Conservation (phyloP, 495 filamentous ascomycete species). For the Trichoderma reesei region DNA sequence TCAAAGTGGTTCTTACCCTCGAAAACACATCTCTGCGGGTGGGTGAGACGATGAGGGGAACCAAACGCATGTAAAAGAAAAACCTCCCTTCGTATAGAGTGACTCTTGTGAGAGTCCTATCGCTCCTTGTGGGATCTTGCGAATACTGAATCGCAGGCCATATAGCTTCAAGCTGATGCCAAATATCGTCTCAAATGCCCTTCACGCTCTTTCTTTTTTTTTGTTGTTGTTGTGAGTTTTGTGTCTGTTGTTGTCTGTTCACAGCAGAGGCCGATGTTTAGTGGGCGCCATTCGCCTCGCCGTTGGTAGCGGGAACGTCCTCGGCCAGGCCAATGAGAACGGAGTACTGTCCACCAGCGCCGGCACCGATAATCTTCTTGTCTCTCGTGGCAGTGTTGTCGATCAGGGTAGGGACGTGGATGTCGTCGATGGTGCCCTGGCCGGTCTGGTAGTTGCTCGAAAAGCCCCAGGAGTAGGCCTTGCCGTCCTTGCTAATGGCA, state of each 20-base stretch:
- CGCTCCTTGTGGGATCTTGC: no score
- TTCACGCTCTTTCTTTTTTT: no score
- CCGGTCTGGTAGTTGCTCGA: conserved; percentile 59
- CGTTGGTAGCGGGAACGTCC: conserved; percentile 7
- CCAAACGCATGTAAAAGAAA: neutral
- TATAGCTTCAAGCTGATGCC: neutral
- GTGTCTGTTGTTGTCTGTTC: neutral
- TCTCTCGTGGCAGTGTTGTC: conserved; percentile 52
- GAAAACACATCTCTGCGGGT: neutral
- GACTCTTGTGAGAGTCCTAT: neutral
- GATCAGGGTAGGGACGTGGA: conserved; percentile 49
- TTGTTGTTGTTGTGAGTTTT: no score
- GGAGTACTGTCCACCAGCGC: conserved; percentile 57
- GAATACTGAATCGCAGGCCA: neutral
- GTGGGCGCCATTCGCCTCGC: neutral
- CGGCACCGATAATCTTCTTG: conserved; percentile 47
- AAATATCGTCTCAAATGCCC: neutral
- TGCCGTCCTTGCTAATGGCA: conserved; percentile 47
- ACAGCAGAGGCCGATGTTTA: neutral
- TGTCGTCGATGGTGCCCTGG: conserved; percentile 46
- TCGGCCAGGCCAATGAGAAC: conserved; percentile 37
- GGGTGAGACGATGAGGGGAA: neutral
- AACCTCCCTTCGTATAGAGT: neutral
- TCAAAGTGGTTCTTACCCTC: neutral
- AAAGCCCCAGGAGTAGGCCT: conserved; percentile 64